Conservation (phyloP, 2,329 filamentous ascomycete genomes). For the Paraconiothyrium sp. region DNA sequence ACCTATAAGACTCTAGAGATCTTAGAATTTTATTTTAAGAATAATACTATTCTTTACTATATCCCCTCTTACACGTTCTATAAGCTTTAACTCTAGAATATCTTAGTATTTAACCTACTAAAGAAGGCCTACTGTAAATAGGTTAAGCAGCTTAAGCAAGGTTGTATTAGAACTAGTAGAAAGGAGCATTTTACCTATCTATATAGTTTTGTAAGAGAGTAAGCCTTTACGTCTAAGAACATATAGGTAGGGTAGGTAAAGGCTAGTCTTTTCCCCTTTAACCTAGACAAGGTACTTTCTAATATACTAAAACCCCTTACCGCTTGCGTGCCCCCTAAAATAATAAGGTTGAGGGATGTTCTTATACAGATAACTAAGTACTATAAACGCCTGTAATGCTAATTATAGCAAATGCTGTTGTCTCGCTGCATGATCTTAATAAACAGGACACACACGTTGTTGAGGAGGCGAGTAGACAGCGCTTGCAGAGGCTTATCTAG, state of each 20-base stretch:
- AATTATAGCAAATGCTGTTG: too few relatives aligned
- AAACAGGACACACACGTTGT: too few relatives aligned
- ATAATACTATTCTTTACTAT: not conserved
- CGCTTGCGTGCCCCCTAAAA: too few relatives aligned
- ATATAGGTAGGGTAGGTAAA: not conserved
- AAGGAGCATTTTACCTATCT: constrained; percentile 6
- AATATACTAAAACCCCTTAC: too few relatives aligned
- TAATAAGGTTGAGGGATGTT: too few relatives aligned
- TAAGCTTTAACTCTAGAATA: not conserved
- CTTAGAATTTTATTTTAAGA: not conserved
- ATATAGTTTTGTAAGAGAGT: not conserved
- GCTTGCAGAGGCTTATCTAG: too few relatives aligned
- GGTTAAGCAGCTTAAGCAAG: not conserved
- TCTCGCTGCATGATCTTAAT: too few relatives aligned
- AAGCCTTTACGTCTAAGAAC: not conserved
- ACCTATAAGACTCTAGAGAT: not conserved
- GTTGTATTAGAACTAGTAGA: not conserved
- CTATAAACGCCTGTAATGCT: too few relatives aligned
- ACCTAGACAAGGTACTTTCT: not conserved
- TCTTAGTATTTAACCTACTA: not conserved
- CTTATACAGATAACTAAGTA: too few relatives aligned
- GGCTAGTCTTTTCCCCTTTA: not conserved
- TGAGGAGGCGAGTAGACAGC: too few relatives aligned
- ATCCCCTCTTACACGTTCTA: not conserved
- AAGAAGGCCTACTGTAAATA: not conserved